Evolutionary conservation across 2,329 filamentous ascomycete species (phyloP).

Genomic region (Ophiostoma sp.): DNA sequence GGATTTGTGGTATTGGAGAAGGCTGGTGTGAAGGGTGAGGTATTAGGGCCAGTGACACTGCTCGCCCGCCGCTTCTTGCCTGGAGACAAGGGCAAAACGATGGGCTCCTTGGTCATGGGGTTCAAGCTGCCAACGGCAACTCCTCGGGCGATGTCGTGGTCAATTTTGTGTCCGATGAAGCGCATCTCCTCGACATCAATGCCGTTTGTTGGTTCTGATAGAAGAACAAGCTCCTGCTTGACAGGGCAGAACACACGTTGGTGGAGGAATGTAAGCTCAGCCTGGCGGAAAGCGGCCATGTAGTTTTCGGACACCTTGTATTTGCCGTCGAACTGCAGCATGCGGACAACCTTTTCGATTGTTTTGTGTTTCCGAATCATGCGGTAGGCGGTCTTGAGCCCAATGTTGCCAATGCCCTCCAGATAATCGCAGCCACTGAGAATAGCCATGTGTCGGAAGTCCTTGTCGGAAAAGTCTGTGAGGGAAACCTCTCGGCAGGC

Average conservation of each 20-base stretch:
- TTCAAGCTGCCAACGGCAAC: slow-evolving; percentile 83
- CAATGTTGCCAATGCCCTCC: slow-evolving; percentile 79
- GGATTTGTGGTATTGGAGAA: background rate
- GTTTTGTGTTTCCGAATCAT: slow-evolving; percentile 88
- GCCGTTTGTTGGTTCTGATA: slow-evolving; percentile 66
- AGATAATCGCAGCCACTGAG: slow-evolving; percentile 96
- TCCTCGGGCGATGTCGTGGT: slow-evolving; percentile 66
- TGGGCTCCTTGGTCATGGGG: slow-evolving; percentile 79
- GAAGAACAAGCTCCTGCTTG: slow-evolving; percentile 68
- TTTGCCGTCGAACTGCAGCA: slow-evolving; percentile 87
- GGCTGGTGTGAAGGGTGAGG: slow-evolving; percentile 26
- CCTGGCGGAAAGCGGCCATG: slow-evolving; percentile 75
- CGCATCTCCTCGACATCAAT: slow-evolving; percentile 69
- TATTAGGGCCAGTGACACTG: slow-evolving; percentile 34
- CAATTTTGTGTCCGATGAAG: slow-evolving; percentile 76
- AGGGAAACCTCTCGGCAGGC: slow-evolving; percentile 85
- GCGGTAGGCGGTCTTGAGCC: slow-evolving; percentile 89
- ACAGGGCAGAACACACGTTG: slow-evolving; percentile 91
- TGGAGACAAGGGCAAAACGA: slow-evolving; percentile 46
- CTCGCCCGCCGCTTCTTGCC: slow-evolving; percentile 41
- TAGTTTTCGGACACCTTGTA: slow-evolving; percentile 79
- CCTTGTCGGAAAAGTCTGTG: slow-evolving; percentile 85
- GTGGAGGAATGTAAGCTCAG: slow-evolving; percentile 89
- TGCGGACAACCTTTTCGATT: slow-evolving; percentile 76
- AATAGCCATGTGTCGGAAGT: slow-evolving; percentile 95